Conservation (phyloP, 495 filamentous ascomycete species). For the Saxophila tyrrhenica region DNA sequence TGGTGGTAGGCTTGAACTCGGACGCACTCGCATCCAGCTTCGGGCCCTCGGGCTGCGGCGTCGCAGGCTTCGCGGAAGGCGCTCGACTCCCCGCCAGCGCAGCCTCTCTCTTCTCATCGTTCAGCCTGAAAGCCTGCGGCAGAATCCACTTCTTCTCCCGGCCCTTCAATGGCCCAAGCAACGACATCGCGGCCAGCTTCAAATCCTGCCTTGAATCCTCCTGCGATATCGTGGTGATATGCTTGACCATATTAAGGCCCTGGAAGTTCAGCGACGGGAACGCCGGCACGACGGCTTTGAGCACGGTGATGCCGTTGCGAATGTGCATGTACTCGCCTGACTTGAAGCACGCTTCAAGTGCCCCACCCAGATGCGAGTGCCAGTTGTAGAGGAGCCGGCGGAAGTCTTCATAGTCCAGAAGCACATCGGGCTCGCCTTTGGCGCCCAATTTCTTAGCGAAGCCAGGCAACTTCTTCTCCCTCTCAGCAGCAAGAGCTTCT, state of each 20-base stretch:
- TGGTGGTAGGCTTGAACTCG: slow-evolving; percentile 22
- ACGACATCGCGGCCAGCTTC: slow-evolving; percentile 74
- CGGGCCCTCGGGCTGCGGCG: slow-evolving; percentile 18
- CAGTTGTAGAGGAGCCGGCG: slow-evolving; percentile 75
- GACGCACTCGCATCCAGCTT: slow-evolving; percentile 23
- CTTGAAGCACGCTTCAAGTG: slow-evolving; percentile 66
- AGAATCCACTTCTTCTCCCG: slow-evolving; percentile 73
- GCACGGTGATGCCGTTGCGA: slow-evolving; percentile 82
- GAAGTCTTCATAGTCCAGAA: slow-evolving; percentile 72
- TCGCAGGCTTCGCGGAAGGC: slow-evolving; percentile 14
- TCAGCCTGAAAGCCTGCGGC: slow-evolving; percentile 57
- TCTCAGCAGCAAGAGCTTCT: slow-evolving; percentile 48
- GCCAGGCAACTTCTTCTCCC: slow-evolving; percentile 50
- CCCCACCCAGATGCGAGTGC: slow-evolving; percentile 66
- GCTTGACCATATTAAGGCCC: slow-evolving; percentile 56
- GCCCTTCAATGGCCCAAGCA: slow-evolving; percentile 71
- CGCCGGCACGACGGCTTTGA: slow-evolving; percentile 63
- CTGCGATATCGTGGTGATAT: slow-evolving; percentile 53
- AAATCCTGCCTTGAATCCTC: slow-evolving; percentile 75
- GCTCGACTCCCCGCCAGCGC: slow-evolving; percentile 11
- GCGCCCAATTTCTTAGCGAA: slow-evolving; percentile 55
- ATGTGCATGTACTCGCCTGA: slow-evolving; percentile 91
- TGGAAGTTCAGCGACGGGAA: slow-evolving; percentile 88
- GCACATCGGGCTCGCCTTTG: slow-evolving; percentile 40
- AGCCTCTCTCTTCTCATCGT: slow-evolving; percentile 5